Percentiles rank a stretch among this genome's conserved stretches.
Evolutionary conservation across 768 basidiomycete genomes (phyloP).

Genomic region (Lepiota brunneoincarnata): DNA sequence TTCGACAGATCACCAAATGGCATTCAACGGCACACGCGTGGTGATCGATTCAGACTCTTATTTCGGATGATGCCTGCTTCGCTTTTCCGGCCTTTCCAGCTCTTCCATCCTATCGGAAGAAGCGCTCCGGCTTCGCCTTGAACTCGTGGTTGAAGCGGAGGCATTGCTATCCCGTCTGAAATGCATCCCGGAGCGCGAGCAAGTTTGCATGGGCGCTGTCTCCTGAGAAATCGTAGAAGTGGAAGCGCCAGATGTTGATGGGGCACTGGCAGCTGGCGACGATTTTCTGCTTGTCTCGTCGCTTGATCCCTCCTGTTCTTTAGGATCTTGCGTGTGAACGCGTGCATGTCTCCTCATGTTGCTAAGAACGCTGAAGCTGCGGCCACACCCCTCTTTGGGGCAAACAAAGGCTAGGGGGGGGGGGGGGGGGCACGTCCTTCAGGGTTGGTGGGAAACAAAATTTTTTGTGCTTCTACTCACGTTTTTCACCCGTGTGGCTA

Average conservation of each 20-base stretch:
- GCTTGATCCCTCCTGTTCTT: conserved; percentile 37
- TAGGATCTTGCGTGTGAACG: conserved; percentile 46
- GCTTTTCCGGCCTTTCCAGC: conserved; percentile 29
- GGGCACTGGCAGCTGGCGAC: conserved; percentile 3
- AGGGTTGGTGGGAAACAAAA: conserved; percentile 5
- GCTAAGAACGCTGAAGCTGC: conserved; percentile 82
- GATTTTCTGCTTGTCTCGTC: conserved; percentile 42
- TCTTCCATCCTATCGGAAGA: conserved; percentile 29
- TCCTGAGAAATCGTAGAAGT: background rate
- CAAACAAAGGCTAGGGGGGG: conserved; percentile 84
- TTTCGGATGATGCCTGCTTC: conserved; percentile 20
- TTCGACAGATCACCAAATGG: background rate
- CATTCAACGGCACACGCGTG: background rate
- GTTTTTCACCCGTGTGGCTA: conserved; percentile 83
- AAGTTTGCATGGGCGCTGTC: conserved; percentile 10
- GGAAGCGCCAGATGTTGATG: conserved; percentile 3
- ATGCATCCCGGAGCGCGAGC: conserved; percentile 19
- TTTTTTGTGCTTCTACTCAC: conserved; percentile 39
- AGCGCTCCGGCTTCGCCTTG: conserved; percentile 36
- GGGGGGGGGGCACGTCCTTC: conserved; percentile 11
- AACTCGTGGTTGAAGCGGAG: conserved; percentile 39
- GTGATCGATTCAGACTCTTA: background rate
- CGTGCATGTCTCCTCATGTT: conserved; percentile 88
- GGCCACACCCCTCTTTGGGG: conserved; percentile 71
- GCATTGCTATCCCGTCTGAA: conserved; percentile 36